Percentiles rank a stretch among this genome's conserved stretches.
These are phyloP conservation scores for Halophytophthora polymorphica DNA, from an alignment of 352 stramenopile genomes.

Conservation along the genomic window DNA sequence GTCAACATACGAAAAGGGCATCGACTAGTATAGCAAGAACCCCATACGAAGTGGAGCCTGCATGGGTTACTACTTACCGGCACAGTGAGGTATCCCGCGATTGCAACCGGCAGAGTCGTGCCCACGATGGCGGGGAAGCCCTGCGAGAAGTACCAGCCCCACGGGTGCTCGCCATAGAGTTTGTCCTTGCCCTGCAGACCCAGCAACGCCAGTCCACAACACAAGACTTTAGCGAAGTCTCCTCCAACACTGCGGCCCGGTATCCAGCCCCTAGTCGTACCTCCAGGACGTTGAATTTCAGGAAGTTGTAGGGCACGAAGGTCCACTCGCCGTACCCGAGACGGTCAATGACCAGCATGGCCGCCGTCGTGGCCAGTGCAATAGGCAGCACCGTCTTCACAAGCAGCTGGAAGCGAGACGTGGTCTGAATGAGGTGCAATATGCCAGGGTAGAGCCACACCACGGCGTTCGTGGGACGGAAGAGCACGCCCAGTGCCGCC, in stretches of 20 bases:
- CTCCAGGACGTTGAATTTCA: constrained; percentile 86
- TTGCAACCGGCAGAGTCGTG: constrained; percentile 38
- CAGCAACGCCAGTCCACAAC: background rate
- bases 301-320: constrained; percentile 84
- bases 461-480: constrained; percentile 76
- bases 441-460: constrained; percentile 75
- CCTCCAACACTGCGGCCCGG: background rate
- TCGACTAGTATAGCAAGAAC: constrained; percentile 1
- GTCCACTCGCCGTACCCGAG: constrained; percentile 79
- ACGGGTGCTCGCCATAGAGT: constrained; percentile 77
- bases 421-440: constrained; percentile 48
- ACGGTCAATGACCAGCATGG: constrained; percentile 77
- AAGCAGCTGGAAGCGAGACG: constrained; percentile 36
- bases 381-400: constrained; percentile 58
- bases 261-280: constrained; percentile 19
- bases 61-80: constrained; percentile 26
- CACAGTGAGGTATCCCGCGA: constrained; percentile 57
- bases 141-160: constrained; percentile 83
- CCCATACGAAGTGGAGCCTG: background rate
- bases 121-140: constrained; percentile 74
- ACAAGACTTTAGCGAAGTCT: background rate
- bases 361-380: constrained; percentile 35
- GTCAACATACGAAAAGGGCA: background rate
- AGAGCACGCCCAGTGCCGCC: constrained; percentile 72
- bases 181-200: constrained; percentile 64